Evolutionary conservation across 805 yeast species (phyloP).

Genomic region (Yamadazyma takamatsuzukensis): DNA sequence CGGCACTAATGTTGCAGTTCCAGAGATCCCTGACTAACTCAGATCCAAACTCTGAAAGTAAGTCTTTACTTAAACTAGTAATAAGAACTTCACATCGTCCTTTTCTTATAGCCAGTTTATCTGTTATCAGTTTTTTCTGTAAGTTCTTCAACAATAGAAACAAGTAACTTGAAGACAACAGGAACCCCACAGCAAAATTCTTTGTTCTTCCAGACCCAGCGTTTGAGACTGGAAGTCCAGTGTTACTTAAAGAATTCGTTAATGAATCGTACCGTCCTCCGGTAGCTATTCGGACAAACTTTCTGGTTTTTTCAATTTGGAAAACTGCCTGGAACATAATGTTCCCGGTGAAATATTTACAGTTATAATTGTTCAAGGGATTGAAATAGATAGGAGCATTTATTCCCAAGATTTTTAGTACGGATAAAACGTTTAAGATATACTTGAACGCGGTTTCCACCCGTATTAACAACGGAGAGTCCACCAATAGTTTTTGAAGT

Average conservation of each 20-base stretch:
- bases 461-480: conserved; percentile 57
- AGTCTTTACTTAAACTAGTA: conserved; percentile 58
- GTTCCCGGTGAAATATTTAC: conserved; percentile 73
- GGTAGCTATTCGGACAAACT: conserved; percentile 61
- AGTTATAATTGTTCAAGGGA: conserved; percentile 83
- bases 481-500: conserved; percentile 68
- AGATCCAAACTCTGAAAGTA: conserved; percentile 58
- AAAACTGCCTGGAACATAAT: conserved; percentile 85
- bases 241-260: conserved; percentile 61
- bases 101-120: conserved; percentile 22
- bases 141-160: conserved; percentile 33
- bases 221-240: conserved; percentile 19
- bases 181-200: conserved; percentile 76
- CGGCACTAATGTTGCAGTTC: conserved; percentile 78
- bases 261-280: conserved; percentile 92
- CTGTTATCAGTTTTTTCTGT: conserved; percentile 10
- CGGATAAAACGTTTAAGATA: conserved; percentile 54
- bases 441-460: conserved; percentile 64
- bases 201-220: conserved; percentile 17
- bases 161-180: conserved; percentile 53
- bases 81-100: conserved; percentile 78
- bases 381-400: conserved; percentile 56
- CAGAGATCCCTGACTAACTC: conserved; percentile 65
- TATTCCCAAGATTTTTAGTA: conserved; percentile 58
- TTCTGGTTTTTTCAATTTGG: conserved; percentile 50